Evolutionary conservation across 352 stramenopile species (phyloP), one percentile per base, ranked within the genome.

Genomic region (Phytophthora palmivora): DNA sequence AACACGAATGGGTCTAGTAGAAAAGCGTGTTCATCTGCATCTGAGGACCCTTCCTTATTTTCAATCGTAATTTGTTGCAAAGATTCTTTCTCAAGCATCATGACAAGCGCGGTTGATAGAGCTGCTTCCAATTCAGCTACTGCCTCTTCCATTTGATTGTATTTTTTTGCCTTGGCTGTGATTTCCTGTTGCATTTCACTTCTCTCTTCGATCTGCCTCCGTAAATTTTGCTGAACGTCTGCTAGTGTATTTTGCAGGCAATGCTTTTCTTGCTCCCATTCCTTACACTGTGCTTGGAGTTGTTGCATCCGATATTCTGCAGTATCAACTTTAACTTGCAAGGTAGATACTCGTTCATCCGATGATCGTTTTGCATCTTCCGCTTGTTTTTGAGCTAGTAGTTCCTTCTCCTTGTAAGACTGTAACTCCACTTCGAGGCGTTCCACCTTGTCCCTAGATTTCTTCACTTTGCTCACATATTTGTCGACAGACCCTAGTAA

Each of bases 401-500:
- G 11, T 30, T 70, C 48, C 22, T 49, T 41, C 34, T 71, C 18
- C 12, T 50, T 51, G 24, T 15, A 42, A 11, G 37, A 19, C 28
- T 63, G 24, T 1, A 78, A 33, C n/a, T 82, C 52, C 0, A 4
- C 16, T 53, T 82, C 45, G 0, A 90, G 43, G 11, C 59, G 32
- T 15, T 69, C 62, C 11, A 68, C 59, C 60, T 81, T 63, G 21
- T 53, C 57, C 1, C 57, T 50, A 3, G 64, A 57, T 32, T 74
- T 63, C 36, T 82, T 78, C 3, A 58, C 44, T 9, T 64, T 67
- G 0, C 34, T 30, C 16, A 79, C 61, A 41, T 85, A 74, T 30
- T 80, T 72, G 18, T 90, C 79, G 10, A 92, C 73, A 0, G 77
- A 84, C 6, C 67, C 39, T 4, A 94, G 72, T 2, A 94, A 15